A percentile compares a stretch with the other conserved stretches of the same genome.
These are phyloP conservation scores for Aspergillus haitiensis DNA, from an alignment of 495 filamentous ascomycete species.

Conservation along the genomic window DNA sequence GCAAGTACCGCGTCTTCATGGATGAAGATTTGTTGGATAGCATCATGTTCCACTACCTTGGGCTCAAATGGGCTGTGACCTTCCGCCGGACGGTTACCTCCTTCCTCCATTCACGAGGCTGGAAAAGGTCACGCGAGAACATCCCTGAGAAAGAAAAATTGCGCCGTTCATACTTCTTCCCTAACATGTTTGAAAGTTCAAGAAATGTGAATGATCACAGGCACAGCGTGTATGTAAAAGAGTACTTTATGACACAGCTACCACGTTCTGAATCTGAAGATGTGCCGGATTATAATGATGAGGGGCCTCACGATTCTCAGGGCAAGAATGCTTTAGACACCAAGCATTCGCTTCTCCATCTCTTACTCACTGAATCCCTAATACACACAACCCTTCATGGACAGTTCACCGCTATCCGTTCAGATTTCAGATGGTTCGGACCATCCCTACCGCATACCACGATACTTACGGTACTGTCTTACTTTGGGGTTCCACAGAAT, in stretches of 20 bases:
- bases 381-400: slow-evolving; percentile 56
- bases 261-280: slow-evolving; percentile 31
- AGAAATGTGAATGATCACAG: slow-evolving; percentile 36
- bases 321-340: slow-evolving; percentile 49
- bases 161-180: slow-evolving; percentile 52
- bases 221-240: slow-evolving; percentile 40
- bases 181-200: slow-evolving; percentile 5
- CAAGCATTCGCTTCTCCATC: slow-evolving; percentile 61
- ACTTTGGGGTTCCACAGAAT: slow-evolving; percentile 59
- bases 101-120: slow-evolving; percentile 38
- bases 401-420: slow-evolving; percentile 60
- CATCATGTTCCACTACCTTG: slow-evolving; percentile 65
- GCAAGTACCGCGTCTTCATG: slow-evolving; percentile 61
- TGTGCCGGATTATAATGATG: slow-evolving; percentile 35
- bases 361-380: slow-evolving; percentile 63
- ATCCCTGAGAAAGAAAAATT: slow-evolving; percentile 47
- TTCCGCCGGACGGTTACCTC: slow-evolving; percentile 45
- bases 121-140: slow-evolving; percentile 35
- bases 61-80: slow-evolving; percentile 58
- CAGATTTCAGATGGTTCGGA: slow-evolving; percentile 62
- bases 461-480: slow-evolving; percentile 53
- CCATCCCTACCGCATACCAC: slow-evolving; percentile 62
- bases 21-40: slow-evolving; percentile 67
- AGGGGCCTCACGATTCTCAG: slow-evolving; percentile 27
- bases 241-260: slow-evolving; percentile 58